These are phyloP conservation scores for Nyctanthes arbortristis DNA, from an alignment of 257 asterid genomes.

Conservation along the genomic window DNA sequence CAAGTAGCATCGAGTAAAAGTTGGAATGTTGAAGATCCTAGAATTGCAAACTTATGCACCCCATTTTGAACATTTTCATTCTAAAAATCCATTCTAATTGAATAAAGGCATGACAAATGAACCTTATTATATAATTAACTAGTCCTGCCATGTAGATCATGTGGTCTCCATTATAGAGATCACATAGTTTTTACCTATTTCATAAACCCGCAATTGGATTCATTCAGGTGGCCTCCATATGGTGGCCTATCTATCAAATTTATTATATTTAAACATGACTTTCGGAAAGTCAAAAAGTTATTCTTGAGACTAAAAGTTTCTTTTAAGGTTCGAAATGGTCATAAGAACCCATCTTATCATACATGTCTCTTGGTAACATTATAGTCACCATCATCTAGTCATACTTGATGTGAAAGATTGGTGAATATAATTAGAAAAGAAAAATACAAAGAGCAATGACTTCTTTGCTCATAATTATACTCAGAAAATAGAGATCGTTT, in stretches of 20 bases:
- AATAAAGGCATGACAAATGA: neutral
- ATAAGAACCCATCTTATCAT: neutral
- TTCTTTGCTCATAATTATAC: neutral
- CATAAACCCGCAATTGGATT: too few relatives aligned
- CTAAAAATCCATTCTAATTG: neutral
- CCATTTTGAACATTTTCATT: conserved; percentile 11
- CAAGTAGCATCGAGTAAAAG: conserved; percentile 44
- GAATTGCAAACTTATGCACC: conserved; percentile 29
- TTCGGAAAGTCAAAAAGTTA: too few relatives aligned
- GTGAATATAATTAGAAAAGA: too few relatives aligned
- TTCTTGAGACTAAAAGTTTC: too few relatives aligned
- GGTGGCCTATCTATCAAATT: too few relatives aligned
- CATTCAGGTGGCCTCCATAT: too few relatives aligned
- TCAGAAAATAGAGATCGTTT: neutral
- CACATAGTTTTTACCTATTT: too few relatives aligned
- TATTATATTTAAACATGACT: too few relatives aligned
- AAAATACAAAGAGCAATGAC: too few relatives aligned
- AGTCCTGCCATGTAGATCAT: neutral
- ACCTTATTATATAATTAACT: too few relatives aligned
- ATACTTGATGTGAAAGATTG: neutral
- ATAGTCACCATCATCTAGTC: neutral
- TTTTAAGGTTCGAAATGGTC: too few relatives aligned
- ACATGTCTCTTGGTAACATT: neutral
- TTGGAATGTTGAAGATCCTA: conserved; percentile 36
- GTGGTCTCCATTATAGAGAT: too few relatives aligned